Evolutionary conservation across 306 rosid species (phyloP).

Genomic region (Dalbergia cochinchinensis): DNA sequence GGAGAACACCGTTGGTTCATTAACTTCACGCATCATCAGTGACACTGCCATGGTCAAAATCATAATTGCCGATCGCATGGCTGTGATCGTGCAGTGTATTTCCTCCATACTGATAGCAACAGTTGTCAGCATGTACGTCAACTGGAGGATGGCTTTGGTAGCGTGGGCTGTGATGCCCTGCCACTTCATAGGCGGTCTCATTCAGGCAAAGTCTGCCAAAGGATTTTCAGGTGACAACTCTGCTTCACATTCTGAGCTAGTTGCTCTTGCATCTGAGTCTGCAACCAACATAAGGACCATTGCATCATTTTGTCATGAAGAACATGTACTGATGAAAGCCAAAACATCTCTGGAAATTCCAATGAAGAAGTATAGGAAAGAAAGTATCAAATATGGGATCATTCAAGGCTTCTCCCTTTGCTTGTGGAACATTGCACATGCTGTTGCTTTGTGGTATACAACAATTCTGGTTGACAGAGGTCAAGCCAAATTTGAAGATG

Average conservation of each 20-base stretch:
- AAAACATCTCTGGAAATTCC: constrained; percentile 67
- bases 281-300: constrained; percentile 82
- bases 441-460: constrained; percentile 91
- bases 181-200: constrained; percentile 94
- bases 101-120: constrained; percentile 93
- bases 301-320: constrained; percentile 91
- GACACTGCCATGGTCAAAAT: constrained; percentile 85
- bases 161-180: constrained; percentile 99
- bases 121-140: constrained; percentile 68
- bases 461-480: constrained; percentile 65
- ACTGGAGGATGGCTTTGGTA: constrained; percentile 93
- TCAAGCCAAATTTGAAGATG: constrained; percentile 70
- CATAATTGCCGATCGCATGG: constrained; percentile 86
- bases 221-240: constrained; percentile 88
- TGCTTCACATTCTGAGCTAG: constrained; percentile 73
- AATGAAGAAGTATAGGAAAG: constrained; percentile 67
- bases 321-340: constrained; percentile 69
- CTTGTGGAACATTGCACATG: constrained; percentile 95
- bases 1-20: constrained; percentile 73
- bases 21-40: constrained; percentile 79
- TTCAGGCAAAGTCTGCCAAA: constrained; percentile 91
- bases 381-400: constrained; percentile 77
- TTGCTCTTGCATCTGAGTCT: constrained; percentile 82
- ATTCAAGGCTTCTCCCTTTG: constrained; percentile 86
- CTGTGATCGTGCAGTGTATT: constrained; percentile 85